Conservation (phyloP, 2,329 filamentous ascomycete genomes). For the Aureobasidium uvarum region DNA sequence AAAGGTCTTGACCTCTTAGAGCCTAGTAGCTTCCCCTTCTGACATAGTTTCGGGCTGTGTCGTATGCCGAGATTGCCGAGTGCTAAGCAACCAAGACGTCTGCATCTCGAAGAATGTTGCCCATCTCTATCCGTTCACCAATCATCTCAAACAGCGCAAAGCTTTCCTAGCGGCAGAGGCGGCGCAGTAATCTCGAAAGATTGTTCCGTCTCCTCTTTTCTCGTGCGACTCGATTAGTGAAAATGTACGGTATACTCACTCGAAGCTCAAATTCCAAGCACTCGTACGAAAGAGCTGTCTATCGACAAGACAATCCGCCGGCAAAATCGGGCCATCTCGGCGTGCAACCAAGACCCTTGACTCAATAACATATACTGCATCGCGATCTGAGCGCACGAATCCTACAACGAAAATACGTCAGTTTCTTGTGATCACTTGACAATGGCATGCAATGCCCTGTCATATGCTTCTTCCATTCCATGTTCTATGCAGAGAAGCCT, state of each 20-base stretch:
- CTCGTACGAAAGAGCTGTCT: constrained; percentile 12
- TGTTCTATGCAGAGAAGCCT: constrained; percentile 23
- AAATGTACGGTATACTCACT: neutral
- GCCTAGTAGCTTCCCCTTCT: neutral
- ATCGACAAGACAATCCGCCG: constrained; percentile 6
- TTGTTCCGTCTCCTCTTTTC: neutral
- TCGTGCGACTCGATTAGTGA: neutral
- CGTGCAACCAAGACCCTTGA: constrained; percentile 21
- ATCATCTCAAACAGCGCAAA: neutral
- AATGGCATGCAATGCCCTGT: constrained; percentile 1
- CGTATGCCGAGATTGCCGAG: constrained; percentile 25
- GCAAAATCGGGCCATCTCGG: constrained; percentile 19
- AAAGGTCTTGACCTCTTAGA: neutral
- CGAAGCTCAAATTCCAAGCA: neutral
- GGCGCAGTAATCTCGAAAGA: neutral
- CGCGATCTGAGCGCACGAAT: constrained; percentile 11
- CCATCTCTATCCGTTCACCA: neutral
- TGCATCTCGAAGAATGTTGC: constrained; percentile 16
- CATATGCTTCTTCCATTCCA: constrained; percentile 14
- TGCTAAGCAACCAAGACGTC: neutral
- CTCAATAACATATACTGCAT: constrained; percentile 11
- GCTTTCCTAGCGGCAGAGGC: neutral
- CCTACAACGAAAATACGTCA: neutral
- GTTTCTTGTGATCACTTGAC: constrained; percentile 10
- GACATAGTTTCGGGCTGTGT: neutral